A percentile compares a stretch with the other conserved stretches of the same genome.
Evolutionary conservation across 305 asterid species (phyloP).

Genomic region (Fraxinus angustifolia): DNA sequence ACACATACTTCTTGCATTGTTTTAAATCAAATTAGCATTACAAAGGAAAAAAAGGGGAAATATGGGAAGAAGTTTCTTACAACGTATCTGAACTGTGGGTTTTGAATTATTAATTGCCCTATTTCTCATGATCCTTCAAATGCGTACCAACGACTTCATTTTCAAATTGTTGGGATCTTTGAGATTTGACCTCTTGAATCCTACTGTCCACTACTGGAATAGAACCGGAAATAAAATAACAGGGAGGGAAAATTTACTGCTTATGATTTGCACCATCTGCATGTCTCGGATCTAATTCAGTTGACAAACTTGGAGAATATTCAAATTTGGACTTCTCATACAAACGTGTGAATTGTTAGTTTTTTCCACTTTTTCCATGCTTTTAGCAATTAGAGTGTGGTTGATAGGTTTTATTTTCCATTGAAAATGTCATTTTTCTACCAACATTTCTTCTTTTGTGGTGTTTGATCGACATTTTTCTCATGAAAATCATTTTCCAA

Average conservation of each 20-base stretch:
- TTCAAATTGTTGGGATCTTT: background rate
- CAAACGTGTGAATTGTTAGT: background rate
- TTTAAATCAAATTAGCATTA: background rate
- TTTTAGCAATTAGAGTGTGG: background rate
- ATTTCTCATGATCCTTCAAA: background rate
- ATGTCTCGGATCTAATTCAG: background rate
- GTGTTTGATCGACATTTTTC: background rate
- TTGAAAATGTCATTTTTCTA: background rate
- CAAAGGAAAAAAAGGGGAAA: background rate
- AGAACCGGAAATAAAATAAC: background rate
- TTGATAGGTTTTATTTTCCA: background rate
- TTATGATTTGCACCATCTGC: background rate
- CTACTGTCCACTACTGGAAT: background rate
- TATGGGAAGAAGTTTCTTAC: background rate
- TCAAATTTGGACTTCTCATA: slow-evolving; percentile 13
- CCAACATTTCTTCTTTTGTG: background rate
- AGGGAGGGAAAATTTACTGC: background rate
- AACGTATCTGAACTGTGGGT: background rate
- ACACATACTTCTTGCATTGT: background rate
- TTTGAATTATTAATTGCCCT: background rate
- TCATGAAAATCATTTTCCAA: too few species aligned
- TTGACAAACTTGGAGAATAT: background rate
- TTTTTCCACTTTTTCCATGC: background rate
- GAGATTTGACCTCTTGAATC: background rate
- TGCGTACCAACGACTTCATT: background rate